Conservation (phyloP, 352 stramenopile species). For the Elongisporangium senticosum region DNA sequence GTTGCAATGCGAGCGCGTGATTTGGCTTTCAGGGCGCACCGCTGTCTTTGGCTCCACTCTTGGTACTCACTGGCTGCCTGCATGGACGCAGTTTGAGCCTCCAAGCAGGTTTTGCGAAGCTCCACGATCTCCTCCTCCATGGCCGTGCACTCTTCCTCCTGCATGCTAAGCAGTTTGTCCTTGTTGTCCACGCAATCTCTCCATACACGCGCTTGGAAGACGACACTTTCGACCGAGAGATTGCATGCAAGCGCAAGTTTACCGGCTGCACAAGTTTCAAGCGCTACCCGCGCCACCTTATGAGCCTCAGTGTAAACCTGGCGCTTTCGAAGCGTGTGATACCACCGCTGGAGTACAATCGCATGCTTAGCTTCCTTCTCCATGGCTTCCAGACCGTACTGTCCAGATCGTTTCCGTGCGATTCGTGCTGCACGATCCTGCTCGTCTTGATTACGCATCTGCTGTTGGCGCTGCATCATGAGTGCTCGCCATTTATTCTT, state of each 20-base stretch:
- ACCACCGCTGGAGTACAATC: conserved; percentile 59
- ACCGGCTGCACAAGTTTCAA: conserved; percentile 18
- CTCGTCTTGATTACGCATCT: conserved; percentile 46
- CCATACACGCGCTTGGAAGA: conserved; percentile 72
- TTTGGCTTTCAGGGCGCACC: conserved; percentile 16
- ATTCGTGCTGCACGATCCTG: conserved; percentile 52
- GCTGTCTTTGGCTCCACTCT: neutral
- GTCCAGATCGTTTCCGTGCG: conserved; percentile 49
- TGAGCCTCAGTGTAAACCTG: conserved; percentile 46
- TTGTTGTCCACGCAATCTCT: conserved; percentile 53
- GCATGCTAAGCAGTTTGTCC: conserved; percentile 28
- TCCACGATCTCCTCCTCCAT: conserved; percentile 46
- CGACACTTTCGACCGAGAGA: conserved; percentile 29
- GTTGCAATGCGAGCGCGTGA: conserved; percentile 15
- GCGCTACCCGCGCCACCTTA: conserved; percentile 10
- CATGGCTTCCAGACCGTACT: conserved; percentile 48
- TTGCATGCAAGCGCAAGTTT: conserved; percentile 26
- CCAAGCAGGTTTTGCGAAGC: conserved; percentile 36
- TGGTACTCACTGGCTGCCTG: conserved; percentile 27
- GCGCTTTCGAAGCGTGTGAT: conserved; percentile 43
- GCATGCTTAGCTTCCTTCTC: conserved; percentile 26
- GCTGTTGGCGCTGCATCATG: conserved; percentile 34
- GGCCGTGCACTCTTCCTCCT: conserved; percentile 30
- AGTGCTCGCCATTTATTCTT: conserved; percentile 54
- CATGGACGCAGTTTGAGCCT: conserved; percentile 31